Conservation (phyloP, 495 filamentous ascomycete genomes). For the Parmelia sp. region DNA sequence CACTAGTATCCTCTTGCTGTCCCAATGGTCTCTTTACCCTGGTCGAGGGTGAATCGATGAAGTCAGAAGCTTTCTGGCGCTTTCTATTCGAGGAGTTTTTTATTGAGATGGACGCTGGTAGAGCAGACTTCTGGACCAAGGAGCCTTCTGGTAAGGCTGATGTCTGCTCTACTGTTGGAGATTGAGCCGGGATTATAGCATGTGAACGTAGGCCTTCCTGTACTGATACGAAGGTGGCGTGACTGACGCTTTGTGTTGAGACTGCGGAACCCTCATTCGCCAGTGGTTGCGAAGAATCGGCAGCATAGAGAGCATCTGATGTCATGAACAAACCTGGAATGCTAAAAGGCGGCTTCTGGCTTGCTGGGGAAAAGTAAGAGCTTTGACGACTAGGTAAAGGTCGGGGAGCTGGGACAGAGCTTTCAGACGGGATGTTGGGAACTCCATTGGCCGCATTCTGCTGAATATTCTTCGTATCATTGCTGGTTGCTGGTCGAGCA, state of each 20-base stretch:
- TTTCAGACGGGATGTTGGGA: background rate
- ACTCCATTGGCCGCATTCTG: background rate
- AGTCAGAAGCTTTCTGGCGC: constrained; percentile 80
- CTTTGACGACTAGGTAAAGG: constrained; percentile 18
- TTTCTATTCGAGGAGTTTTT: constrained; percentile 42
- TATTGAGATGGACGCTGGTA: constrained; percentile 1
- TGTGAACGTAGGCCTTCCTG: background rate
- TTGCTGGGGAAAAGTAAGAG: constrained; percentile 24
- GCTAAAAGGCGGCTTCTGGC: constrained; percentile 28
- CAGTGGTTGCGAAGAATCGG: background rate
- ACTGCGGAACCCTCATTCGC: background rate
- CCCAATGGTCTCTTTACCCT: constrained; percentile 60
- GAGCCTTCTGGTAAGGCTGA: background rate
- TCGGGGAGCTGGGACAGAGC: background rate
- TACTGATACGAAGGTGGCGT: background rate
- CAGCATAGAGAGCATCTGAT: constrained; percentile 20
- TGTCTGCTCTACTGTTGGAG: no score
- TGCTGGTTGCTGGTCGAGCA: constrained; percentile 6
- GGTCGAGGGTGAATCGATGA: constrained; percentile 48
- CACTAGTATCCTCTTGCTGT: constrained; percentile 31
- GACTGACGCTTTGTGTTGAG: background rate
- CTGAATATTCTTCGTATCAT: background rate
- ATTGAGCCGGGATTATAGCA: background rate
- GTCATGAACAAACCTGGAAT: constrained; percentile 53
- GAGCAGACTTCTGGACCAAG: background rate